Evolutionary conservation across 345 rosid genomes (phyloP), one percentile per base, ranked within the genome.

Genomic region (Bruguiera sexangula): DNA sequence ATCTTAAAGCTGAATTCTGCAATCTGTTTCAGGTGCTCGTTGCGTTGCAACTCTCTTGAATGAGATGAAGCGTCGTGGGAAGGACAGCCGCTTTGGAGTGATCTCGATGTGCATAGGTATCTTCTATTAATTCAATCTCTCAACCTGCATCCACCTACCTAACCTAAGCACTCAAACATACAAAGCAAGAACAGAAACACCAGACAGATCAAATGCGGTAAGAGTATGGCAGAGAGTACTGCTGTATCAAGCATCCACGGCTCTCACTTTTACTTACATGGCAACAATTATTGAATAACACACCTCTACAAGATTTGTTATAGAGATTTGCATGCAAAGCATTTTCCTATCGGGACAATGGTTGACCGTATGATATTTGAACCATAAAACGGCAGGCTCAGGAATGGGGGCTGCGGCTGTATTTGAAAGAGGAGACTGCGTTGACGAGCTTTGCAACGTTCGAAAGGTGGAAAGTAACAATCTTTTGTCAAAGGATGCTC

Each of bases 371-470:
- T 48, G 13, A 27, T 10, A 5, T 19, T 16, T 30, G 60, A 32
- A 11, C 10, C 18, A 27, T 56, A 27, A 39, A 61, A 58, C 34
- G 52, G 76, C 85, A 92, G 93, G 93, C 53, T 73, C 87, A 0
- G 95, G 96, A 10, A 89, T 91, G 97, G 96, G 98, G 21, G 96
- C 97, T 20, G 96, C 96, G 24, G 97, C 91, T 54, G 96, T 91
- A 68, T 82, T 94, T 0, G 95, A 89, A 68, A 87, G 90, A 76
- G 97, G 97, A 55, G 96, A 88, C 70, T 73, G 76, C 16, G 80
- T 63, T 9, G 96, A 94, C 57, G 84, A 73, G 57, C 48, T 85
- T 8, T 76, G 83, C 63, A 84, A 86, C 43, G 87, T 84, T 43
- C 73, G 75, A 54, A 64, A 55, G 19, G 72, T 62, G 43, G 68